phyloP scores from a whole-genome alignment of 2,329 filamentous ascomycete genomes.

The Colletotrichum trifolii region DNA sequence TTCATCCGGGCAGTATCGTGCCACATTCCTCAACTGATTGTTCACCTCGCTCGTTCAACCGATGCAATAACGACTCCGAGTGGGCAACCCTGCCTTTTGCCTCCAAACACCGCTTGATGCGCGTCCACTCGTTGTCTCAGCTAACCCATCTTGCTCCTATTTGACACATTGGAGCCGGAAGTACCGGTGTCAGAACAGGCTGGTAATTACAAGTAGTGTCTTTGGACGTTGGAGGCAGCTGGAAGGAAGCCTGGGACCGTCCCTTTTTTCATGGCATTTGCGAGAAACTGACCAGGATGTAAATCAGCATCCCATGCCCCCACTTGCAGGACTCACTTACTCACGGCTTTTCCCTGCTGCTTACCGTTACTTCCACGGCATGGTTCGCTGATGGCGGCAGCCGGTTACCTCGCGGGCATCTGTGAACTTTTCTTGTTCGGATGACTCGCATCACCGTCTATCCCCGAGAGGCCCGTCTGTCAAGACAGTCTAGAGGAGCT shows the following conservation, averaged over 20 bases:
- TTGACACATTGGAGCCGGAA: slow-evolving; percentile 24
- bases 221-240: slow-evolving; percentile 10
- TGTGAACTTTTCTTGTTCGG: slow-evolving; percentile 3
- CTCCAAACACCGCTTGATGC: too few relatives aligned
- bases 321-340: slow-evolving; percentile 10
- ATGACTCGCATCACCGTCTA: slow-evolving; percentile 29
- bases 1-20: slow-evolving; percentile 12
- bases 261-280: slow-evolving; percentile 1
- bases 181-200: slow-evolving; percentile 18
- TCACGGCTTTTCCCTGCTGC: background rate
- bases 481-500: background rate
- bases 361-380: background rate
- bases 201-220: slow-evolving; percentile 1
- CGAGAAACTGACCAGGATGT: slow-evolving; percentile 1
- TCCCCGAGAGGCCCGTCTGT: background rate
- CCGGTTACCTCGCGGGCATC: slow-evolving; percentile 7
- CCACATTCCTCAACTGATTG: background rate
- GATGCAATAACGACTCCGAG: background rate
- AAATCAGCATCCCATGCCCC: background rate
- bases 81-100: too few relatives aligned
- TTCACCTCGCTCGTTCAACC: slow-evolving; percentile 8
- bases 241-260: background rate
- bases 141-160: slow-evolving; percentile 13
- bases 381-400: background rate
- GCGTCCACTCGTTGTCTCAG: slow-evolving; percentile 13